Evolutionary conservation across 345 rosid species (phyloP).

Genomic region (Rhodamnia argentea): DNA sequence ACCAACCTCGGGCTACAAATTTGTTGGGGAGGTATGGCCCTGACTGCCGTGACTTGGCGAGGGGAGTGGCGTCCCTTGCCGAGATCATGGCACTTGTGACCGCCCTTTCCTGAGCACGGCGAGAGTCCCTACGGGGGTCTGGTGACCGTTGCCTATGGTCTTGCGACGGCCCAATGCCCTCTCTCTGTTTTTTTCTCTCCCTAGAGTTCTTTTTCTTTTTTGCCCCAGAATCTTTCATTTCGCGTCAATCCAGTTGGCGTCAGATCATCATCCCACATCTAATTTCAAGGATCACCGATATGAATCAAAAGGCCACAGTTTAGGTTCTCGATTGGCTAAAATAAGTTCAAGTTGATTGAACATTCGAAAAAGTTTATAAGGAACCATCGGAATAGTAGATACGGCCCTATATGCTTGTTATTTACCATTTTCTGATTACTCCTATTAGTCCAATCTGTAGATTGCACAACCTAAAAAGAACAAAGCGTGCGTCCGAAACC

Average conservation of each 20-base stretch:
- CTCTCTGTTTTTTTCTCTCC: too few species aligned
- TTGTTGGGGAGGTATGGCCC: background rate
- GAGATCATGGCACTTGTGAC: background rate
- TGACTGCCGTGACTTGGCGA: background rate
- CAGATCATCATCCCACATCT: background rate
- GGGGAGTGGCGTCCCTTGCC: too few species aligned
- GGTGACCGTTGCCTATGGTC: background rate
- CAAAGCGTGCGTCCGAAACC: background rate
- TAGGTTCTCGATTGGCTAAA: background rate
- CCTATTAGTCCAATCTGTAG: background rate
- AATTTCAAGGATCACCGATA: background rate
- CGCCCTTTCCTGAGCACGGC: background rate
- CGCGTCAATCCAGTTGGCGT: background rate
- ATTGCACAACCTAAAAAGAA: background rate
- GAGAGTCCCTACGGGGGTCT: background rate
- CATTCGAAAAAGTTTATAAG: background rate
- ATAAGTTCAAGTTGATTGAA: background rate
- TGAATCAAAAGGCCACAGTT: background rate
- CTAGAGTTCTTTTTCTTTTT: background rate
- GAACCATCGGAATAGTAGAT: background rate
- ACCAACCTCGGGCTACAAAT: background rate
- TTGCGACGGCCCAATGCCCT: too few species aligned
- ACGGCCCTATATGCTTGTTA: background rate
- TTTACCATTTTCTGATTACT: too few species aligned
- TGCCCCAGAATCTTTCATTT: background rate